These are phyloP conservation scores for Talaromyces pinophilus DNA, from an alignment of 2,329 filamentous ascomycete species.

Conservation along the genomic window DNA sequence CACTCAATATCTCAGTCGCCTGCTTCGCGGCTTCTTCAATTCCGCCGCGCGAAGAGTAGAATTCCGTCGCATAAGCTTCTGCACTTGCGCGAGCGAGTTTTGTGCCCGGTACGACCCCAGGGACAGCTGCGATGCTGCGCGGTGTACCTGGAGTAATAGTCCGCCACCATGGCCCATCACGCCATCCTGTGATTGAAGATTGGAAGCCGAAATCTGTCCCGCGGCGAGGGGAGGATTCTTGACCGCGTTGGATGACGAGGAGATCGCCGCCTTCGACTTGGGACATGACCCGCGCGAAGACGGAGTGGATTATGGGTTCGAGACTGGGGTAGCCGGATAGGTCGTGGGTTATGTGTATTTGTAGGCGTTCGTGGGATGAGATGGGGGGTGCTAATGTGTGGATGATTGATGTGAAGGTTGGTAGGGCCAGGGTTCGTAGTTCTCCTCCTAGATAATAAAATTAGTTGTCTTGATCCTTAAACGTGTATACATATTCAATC, in stretches of 20 bases:
- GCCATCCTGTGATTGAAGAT: slow-evolving; percentile 64
- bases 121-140: slow-evolving; percentile 76
- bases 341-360: slow-evolving; percentile 97
- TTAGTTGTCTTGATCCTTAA: slow-evolving; percentile 18
- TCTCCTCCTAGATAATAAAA: slow-evolving; percentile 68
- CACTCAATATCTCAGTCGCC: slow-evolving; percentile 75
- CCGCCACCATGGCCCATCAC: slow-evolving; percentile 96
- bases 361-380: slow-evolving; percentile 91
- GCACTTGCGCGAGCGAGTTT: slow-evolving; percentile 89
- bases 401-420: slow-evolving; percentile 91
- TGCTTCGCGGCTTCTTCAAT: slow-evolving; percentile 76
- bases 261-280: slow-evolving; percentile 97
- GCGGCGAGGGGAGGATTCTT: slow-evolving; percentile 73
- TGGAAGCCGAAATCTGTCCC: slow-evolving; percentile 49
- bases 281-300: slow-evolving; percentile 96
- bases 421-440: slow-evolving; percentile 79
- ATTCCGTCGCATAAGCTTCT: slow-evolving; percentile 83
- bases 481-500: neutral
- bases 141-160: slow-evolving; percentile 57
- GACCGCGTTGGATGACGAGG: slow-evolving; percentile 88
- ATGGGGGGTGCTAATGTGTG: slow-evolving; percentile 96
- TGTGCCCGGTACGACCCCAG: slow-evolving; percentile 79
- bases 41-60: slow-evolving; percentile 75
- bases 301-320: slow-evolving; percentile 85
- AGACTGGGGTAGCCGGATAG: slow-evolving; percentile 91